A percentile compares a stretch with the other conserved stretches of the same genome.
These are phyloP conservation scores for Filobasidium floriforme DNA, from an alignment of 768 basidiomycete genomes.

Conservation along the genomic window DNA sequence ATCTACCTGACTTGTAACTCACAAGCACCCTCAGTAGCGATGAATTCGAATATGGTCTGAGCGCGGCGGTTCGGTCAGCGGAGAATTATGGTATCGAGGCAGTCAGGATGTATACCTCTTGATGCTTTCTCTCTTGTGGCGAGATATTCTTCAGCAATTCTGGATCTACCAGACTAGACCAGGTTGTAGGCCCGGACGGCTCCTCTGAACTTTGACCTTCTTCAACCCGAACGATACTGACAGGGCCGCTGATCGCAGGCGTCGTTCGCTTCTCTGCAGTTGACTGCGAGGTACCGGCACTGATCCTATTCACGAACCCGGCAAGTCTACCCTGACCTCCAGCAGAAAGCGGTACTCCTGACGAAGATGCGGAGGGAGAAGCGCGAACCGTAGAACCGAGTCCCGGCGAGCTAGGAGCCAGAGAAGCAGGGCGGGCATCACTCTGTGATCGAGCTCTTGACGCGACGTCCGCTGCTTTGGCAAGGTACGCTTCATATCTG, in stretches of 20 bases:
- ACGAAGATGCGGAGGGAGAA: conserved; percentile 16
- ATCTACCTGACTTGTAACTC: conserved; percentile 35
- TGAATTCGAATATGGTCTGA: conserved; percentile 91
- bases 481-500: conserved; percentile 71
- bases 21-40: conserved; percentile 80
- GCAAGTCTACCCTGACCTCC: conserved; percentile 11
- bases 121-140: conserved; percentile 67
- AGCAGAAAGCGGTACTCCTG: background rate
- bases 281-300: conserved; percentile 2
- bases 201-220: background rate
- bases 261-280: conserved; percentile 37
- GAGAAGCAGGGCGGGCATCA: conserved; percentile 49
- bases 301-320: conserved; percentile 21
- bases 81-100: background rate
- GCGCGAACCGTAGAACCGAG: background rate
- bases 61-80: background rate
- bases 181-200: conserved; percentile 54
- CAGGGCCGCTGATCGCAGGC: conserved; percentile 57
- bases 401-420: background rate
- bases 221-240: conserved; percentile 14
- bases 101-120: conserved; percentile 57
- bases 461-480: conserved; percentile 46
- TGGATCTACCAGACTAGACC: conserved; percentile 85
- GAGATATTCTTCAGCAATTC: conserved; percentile 75
- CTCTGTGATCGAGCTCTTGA: conserved; percentile 18